phyloP scores from a whole-genome alignment of 257 asterid species.

The Knoxia roxburghii region DNA sequence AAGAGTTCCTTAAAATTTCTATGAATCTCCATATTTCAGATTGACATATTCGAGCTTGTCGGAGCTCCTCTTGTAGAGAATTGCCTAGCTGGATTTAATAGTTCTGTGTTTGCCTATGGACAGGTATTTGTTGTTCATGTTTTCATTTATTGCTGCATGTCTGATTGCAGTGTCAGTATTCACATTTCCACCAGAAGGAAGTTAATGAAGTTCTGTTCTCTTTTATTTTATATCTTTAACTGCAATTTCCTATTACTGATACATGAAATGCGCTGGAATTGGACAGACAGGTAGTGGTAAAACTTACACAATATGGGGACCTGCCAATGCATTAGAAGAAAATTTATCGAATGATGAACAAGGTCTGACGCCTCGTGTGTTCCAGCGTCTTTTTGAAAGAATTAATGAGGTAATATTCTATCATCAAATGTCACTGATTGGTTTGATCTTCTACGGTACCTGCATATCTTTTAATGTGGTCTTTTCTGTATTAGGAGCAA shows the following conservation, averaged over 20 bases:
- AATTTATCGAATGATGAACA: slow-evolving; percentile 47
- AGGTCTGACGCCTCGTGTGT: slow-evolving; percentile 97
- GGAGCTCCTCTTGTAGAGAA: slow-evolving; percentile 96
- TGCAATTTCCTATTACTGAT: background rate
- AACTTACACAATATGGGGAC: slow-evolving; percentile 98
- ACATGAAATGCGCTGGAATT: slow-evolving; percentile 8
- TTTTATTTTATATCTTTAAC: background rate
- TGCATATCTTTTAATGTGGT: background rate
- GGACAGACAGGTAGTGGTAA: slow-evolving; percentile 96
- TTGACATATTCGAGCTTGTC: slow-evolving; percentile 79
- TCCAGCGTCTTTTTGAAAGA: slow-evolving; percentile 66
- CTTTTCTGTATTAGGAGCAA: slow-evolving; percentile 67
- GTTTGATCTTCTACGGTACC: slow-evolving; percentile 9
- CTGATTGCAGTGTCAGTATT: no score
- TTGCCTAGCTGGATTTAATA: slow-evolving; percentile 95
- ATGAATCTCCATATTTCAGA: slow-evolving; percentile 41
- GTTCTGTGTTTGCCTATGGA: slow-evolving; percentile 97
- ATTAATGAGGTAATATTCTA: slow-evolving; percentile 53
- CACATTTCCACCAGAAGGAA: background rate
- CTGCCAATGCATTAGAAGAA: slow-evolving; percentile 76
- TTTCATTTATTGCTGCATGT: background rate
- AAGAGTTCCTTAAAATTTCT: slow-evolving; percentile 14
- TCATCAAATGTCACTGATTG: background rate
- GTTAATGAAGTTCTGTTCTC: background rate
- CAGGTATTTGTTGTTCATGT: slow-evolving; percentile 47